A percentile compares a stretch with the other conserved stretches of the same genome.
These are phyloP conservation scores for Chalara sp. DNA, from an alignment of 2,329 filamentous ascomycete genomes.

Conservation along the genomic window DNA sequence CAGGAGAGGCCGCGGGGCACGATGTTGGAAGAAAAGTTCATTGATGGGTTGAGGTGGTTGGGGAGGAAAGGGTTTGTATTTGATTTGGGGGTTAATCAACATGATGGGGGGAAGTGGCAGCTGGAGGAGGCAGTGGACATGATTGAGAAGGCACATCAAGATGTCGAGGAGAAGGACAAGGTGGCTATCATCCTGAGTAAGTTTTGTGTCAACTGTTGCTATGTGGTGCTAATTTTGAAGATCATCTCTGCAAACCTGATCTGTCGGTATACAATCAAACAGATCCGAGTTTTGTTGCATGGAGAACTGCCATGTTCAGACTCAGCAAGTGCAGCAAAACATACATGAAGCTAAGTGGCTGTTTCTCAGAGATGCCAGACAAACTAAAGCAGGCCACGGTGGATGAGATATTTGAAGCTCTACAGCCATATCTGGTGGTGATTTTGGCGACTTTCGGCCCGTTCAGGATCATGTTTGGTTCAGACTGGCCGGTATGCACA, in stretches of 20 bases:
- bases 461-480: constrained; percentile 76
- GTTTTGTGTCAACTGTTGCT: constrained; percentile 4
- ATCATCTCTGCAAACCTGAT: constrained; percentile 88
- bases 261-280: constrained; percentile 53
- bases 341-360: constrained; percentile 91
- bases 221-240: constrained; percentile 33
- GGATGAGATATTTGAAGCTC: constrained; percentile 53
- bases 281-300: constrained; percentile 49
- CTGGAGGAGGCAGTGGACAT: constrained; percentile 65
- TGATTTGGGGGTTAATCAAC: constrained; percentile 78
- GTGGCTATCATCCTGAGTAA: constrained; percentile 31
- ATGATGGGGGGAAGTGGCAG: constrained; percentile 68
- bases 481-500: constrained; percentile 91
- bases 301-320: constrained; percentile 61
- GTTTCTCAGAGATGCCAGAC: constrained; percentile 69
- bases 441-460: constrained; percentile 68
- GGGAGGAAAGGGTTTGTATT: constrained; percentile 62
- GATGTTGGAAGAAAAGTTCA: constrained; percentile 56
- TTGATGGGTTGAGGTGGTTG: constrained; percentile 59
- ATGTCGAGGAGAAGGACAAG: constrained; percentile 50
- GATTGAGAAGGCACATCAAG: constrained; percentile 59
- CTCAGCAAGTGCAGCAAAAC: constrained; percentile 58
- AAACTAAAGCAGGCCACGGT: constrained; percentile 41
- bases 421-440: constrained; percentile 66
- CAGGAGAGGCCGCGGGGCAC: constrained; percentile 67